Evolutionary conservation across 352 stramenopile genomes (phyloP).

Genomic region (Pythium rhizo-oryzae): DNA sequence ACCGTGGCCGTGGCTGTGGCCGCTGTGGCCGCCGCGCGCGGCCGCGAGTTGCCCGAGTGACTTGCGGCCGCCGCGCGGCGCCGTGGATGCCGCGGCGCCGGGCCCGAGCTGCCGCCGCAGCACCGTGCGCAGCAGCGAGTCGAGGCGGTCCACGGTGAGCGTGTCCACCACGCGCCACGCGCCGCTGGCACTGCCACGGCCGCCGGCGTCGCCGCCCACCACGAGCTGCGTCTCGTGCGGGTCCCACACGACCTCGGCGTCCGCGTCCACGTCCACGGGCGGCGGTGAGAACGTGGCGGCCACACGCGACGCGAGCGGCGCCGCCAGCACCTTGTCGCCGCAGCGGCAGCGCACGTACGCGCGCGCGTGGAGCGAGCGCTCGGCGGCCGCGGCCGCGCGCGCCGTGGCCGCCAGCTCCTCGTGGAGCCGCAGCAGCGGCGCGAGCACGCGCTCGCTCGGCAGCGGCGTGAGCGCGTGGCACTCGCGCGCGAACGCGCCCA

Average conservation of each 20-base stretch:
- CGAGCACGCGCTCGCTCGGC: constrained; percentile 37
- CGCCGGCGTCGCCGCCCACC: constrained; percentile 15
- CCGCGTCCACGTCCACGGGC: constrained; percentile 1
- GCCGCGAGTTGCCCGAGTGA: constrained; percentile 3
- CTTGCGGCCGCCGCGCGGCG: not conserved
- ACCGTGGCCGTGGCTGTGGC: not conserved
- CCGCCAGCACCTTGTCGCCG: constrained; percentile 40
- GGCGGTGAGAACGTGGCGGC: not conserved
- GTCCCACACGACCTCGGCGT: constrained; percentile 13
- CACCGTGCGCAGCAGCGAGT: constrained; percentile 35
- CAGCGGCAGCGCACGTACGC: constrained; percentile 46
- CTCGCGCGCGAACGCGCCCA: constrained; percentile 38
- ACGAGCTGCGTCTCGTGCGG: constrained; percentile 32
- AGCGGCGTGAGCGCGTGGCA: constrained; percentile 34
- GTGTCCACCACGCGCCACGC: constrained; percentile 42
- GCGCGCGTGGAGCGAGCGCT: constrained; percentile 20
- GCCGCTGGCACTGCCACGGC: constrained; percentile 31
- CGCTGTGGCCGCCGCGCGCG: too few relatives aligned
- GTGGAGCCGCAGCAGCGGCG: constrained; percentile 35
- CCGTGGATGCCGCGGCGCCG: not conserved
- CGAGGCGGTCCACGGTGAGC: constrained; percentile 33
- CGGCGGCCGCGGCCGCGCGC: constrained; percentile 7
- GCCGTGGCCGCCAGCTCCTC: constrained; percentile 1
- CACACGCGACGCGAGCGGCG: not conserved
- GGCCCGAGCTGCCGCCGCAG: constrained; percentile 15